Evolutionary conservation across 2,329 filamentous ascomycete species (phyloP), one percentile per base, ranked within the genome.

Genomic region (Pseudohalonectria lignicola): DNA sequence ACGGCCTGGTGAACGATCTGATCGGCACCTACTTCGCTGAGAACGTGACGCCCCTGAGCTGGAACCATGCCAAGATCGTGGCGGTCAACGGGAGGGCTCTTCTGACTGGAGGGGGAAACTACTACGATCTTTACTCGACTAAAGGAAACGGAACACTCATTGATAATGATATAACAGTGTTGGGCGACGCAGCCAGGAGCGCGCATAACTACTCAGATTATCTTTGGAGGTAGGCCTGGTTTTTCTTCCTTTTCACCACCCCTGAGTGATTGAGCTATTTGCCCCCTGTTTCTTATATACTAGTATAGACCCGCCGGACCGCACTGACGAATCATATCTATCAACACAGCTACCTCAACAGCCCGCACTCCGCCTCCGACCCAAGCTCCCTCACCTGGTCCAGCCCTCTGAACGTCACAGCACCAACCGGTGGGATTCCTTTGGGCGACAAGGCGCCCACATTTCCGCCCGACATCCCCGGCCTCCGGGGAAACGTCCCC

Each of bases 1-100:
- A 5, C 7, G 12, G 4, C 5, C 10, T 25, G 5, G 21, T 26
- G 4, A 16, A 28, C 21, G 7, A 12, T 5, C 10, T 36, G 16
- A 28, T 36, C 21, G 15, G 7, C 21, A 15, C 5, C 16, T 15
- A 16, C 4, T 10, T 28, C 20, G n/a, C 15, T 2, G 20, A 17
- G 10, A 13, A 5, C 23, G 16, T 36, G 9, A 9, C 21, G 4
- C 34, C 34, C 5, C 21, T 28, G 9, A 36, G 12, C 19, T 36
- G 34, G 34, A 36, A 36, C 18, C 34, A 36, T 16, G 34, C 34
- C 34, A 36, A 36, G 15, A 36, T 36, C 15, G 34, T 36, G n/a
- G 34, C 34, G 6, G 34, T 36, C 15, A 28, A 36, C 34, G 34
- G 34, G 7, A n/a, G 34, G 20, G 11, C 34, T 10, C 34, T 36